Percentiles rank a stretch among this genome's conserved stretches.
Conservation (phyloP, 495 filamentous ascomycete genomes). For the Bathelium albidoporum region DNA sequence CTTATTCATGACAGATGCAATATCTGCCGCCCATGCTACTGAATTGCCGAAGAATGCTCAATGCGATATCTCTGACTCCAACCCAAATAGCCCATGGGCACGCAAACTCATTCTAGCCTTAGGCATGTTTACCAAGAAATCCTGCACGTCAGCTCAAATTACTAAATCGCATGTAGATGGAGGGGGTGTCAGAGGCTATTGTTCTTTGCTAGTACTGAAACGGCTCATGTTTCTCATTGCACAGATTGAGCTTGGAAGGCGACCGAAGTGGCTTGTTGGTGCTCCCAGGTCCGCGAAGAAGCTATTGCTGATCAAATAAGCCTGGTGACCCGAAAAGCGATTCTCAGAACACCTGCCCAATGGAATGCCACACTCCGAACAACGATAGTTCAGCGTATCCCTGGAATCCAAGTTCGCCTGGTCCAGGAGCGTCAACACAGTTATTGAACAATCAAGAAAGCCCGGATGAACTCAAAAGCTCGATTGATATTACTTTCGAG, state of each 20-base stretch:
- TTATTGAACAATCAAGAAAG: background rate
- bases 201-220: constrained; percentile 5
- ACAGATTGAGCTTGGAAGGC: constrained; percentile 4
- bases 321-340: background rate
- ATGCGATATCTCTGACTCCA: constrained; percentile 1
- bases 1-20: background rate
- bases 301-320: background rate
- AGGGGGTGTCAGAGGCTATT: constrained; percentile 6
- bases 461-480: background rate
- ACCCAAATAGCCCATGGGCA: constrained; percentile 9
- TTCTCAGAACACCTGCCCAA: background rate
- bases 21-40: background rate
- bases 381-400: constrained; percentile 4
- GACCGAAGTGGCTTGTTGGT: background rate
- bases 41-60: background rate
- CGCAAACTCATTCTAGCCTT: constrained; percentile 5
- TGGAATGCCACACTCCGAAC: background rate
- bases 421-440: background rate
- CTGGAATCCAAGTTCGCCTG: background rate
- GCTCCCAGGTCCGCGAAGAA: background rate
- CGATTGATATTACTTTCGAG: constrained; percentile 1
- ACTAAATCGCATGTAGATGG: constrained; percentile 2
- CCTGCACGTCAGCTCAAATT: background rate
- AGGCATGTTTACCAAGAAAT: background rate
- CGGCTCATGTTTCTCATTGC: constrained; percentile 6